Base-by-base conservation (phyloP, 2,329 filamentous ascomycete genomes). In the Arthroderma sp. region DNA sequence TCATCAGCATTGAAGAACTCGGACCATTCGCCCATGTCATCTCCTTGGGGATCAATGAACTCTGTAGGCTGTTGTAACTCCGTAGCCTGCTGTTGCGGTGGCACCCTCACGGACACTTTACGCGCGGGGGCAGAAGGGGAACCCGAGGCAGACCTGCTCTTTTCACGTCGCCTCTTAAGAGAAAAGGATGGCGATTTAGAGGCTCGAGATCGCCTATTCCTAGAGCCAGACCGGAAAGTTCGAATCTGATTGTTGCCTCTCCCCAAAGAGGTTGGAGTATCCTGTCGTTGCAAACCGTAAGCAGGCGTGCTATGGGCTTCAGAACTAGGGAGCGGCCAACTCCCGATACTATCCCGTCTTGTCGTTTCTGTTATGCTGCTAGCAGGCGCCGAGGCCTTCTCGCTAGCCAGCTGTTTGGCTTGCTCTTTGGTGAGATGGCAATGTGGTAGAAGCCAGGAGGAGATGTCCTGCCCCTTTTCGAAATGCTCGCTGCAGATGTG, bases 401-500 rank as follows among this genome's bases (percentile, higher is more conserved):
- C 47, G 28, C 11, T 13, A 23, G 31, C n/a, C 5, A 7, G 11
- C 4, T 2, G 31, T 5, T 39, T 38, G 15, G 51, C n/a, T 38
- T 58, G 8, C 17, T 54, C 57, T 55, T 67, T 66, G 6, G 61
- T 64, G 25, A 59, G 47, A 60, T 67, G 63, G 1, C 64, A 63
- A 2, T 61, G 64, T 1, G 65, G 65, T 3, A 65, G 65, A 38
- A 67, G 38, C 72, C 72, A 74, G 37, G 67, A 62, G 5, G 58
- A 63, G 21, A 73, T 71, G 5, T 63, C 62, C 55, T 70, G 60
- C 2, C 70, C 70, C 55, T 71, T 69, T 51, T 68, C 71, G 57
- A 74, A 76, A 63, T 77, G 75, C 54, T 71, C 62, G 15, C 80
- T 69, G 59, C 90, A 88, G 61, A 95, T 91, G 66, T 95, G 89